Conservation (phyloP, 495 filamentous ascomycete genomes). For the Pseudevernia furfuracea region DNA sequence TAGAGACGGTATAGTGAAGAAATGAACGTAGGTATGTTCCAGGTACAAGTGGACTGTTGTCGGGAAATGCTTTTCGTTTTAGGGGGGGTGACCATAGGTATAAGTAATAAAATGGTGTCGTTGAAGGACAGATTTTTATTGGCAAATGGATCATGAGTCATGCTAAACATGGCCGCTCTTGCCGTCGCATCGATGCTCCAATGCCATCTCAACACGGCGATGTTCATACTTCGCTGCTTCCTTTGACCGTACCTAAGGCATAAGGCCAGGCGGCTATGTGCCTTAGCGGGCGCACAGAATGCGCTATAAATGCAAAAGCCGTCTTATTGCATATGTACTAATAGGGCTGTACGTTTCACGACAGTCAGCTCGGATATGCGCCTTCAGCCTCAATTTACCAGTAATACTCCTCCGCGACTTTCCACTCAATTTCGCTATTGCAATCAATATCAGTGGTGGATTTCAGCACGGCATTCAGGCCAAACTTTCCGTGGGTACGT, state of each 20-base stretch:
- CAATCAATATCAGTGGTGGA: neutral
- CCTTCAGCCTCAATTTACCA: slow-evolving; percentile 5
- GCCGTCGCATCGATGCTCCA: neutral
- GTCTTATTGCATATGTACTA: neutral
- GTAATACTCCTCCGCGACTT: slow-evolving; percentile 23
- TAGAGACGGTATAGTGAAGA: neutral
- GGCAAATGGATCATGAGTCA: neutral
- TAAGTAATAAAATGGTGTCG: neutral
- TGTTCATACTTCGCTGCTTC: neutral
- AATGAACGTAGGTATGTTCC: neutral
- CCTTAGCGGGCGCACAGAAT: neutral
- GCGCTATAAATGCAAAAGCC: neutral
- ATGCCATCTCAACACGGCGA: neutral
- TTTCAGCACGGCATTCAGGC: slow-evolving; percentile 5
- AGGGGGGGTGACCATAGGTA: neutral
- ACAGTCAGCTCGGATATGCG: neutral
- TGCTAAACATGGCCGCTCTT: neutral
- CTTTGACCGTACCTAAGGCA: neutral
- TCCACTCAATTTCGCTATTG: slow-evolving; percentile 17
- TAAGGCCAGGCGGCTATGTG: neutral
- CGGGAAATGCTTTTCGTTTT: neutral
- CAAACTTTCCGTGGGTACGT: slow-evolving; percentile 15
- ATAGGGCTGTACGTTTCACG: neutral
- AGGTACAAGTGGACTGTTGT: neutral
- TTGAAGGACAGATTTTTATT: neutral